Conservation (phyloP, 805 yeast species). For the Pichia paraexigua region DNA sequence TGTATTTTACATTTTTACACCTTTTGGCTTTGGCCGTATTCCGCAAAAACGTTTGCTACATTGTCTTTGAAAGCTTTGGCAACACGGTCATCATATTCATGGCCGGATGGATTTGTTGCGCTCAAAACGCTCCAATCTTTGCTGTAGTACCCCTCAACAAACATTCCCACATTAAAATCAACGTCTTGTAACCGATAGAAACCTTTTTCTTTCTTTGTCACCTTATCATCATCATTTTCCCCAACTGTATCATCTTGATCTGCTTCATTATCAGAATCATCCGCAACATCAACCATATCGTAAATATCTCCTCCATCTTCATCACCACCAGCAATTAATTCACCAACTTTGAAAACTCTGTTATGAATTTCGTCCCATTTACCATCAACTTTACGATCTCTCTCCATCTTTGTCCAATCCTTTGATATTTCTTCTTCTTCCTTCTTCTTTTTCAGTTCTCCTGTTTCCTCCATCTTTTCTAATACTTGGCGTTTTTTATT, state of each 20-base stretch:
- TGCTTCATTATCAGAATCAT: neutral
- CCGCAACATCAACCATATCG: neutral
- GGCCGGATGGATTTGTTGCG: no score
- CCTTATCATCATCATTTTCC: neutral
- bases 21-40: neutral
- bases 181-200: neutral
- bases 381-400: slow-evolving; percentile 22
- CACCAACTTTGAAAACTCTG: slow-evolving; percentile 17
- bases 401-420: slow-evolving; percentile 17
- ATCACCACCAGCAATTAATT: neutral
- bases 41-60: neutral
- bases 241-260: neutral
- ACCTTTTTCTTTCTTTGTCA: neutral
- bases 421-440: slow-evolving; percentile 10
- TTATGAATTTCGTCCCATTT: slow-evolving; percentile 41
- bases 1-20: neutral
- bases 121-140: neutral
- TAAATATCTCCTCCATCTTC: slow-evolving; percentile 24
- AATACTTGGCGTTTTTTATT: slow-evolving; percentile 32
- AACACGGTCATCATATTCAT: neutral
- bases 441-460: neutral
- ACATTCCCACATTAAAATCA: neutral
- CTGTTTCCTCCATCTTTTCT: slow-evolving; percentile 24
- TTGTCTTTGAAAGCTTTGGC: neutral
- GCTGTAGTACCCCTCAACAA: neutral